A percentile compares a stretch with the other conserved stretches of the same genome.
These are phyloP conservation scores for Vitis hybrid DNA, from an alignment of 177 flowering plant species.

Conservation along the genomic window DNA sequence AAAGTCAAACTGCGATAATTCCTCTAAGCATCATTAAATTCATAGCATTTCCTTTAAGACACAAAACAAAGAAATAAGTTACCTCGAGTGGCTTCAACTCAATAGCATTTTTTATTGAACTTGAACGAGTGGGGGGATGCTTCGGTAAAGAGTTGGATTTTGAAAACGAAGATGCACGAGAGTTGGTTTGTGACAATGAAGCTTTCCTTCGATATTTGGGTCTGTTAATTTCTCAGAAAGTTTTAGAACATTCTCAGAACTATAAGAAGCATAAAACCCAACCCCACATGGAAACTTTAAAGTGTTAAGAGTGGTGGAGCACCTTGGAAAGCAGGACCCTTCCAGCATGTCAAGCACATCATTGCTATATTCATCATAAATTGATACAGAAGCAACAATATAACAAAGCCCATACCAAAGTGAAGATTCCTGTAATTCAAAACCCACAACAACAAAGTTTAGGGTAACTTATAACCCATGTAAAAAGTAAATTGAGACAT, in stretches of 20 bases:
- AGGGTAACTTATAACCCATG: too few species aligned
- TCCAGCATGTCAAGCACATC: slow-evolving; percentile 86
- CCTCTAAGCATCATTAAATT: too few species aligned
- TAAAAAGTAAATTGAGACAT: too few species aligned
- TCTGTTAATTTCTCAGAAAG: slow-evolving; percentile 35
- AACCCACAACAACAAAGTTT: not conserved
- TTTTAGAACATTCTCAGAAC: not conserved
- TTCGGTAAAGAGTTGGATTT: slow-evolving; percentile 45
- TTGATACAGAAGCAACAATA: slow-evolving; percentile 63
- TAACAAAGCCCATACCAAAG: slow-evolving; percentile 67
- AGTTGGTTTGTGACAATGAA: slow-evolving; percentile 10
- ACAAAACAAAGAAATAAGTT: slow-evolving; percentile 6
- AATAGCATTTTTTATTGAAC: slow-evolving; percentile 44
- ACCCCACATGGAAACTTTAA: too few species aligned
- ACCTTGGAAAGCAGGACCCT: slow-evolving; percentile 95
- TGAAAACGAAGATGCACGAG: slow-evolving; percentile 40
- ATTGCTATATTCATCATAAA: slow-evolving; percentile 90
- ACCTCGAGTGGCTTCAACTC: slow-evolving; percentile 89
- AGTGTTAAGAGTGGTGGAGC: not conserved
- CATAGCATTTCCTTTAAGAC: not conserved
- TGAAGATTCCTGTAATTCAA: slow-evolving; percentile 69
- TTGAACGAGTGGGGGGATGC: slow-evolving; percentile 43
- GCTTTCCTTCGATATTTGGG: slow-evolving; percentile 48
- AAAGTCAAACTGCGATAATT: too few species aligned
- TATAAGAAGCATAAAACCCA: not conserved